phyloP scores from a whole-genome alignment of 1,284 basidiomycete species.

The Pseudozyma pruni region DNA sequence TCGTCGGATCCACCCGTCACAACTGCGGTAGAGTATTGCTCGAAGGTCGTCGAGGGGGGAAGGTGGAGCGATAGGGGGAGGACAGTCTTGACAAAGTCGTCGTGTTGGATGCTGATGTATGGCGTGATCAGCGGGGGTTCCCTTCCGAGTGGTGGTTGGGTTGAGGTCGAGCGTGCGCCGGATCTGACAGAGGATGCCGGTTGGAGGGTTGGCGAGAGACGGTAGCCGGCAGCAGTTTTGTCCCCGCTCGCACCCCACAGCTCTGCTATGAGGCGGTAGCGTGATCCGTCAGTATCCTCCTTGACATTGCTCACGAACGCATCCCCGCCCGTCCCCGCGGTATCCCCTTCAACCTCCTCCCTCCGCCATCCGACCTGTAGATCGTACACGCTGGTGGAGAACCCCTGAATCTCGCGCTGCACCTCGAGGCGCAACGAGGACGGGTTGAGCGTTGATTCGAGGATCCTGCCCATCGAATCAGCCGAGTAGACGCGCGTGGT shows the following conservation, averaged over 20 bases:
- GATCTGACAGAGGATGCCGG: not conserved
- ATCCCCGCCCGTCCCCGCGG: not conserved
- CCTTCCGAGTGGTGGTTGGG: not conserved
- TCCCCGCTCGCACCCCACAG: conserved; percentile 31
- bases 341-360: conserved; percentile 13
- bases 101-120: not conserved
- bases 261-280: conserved; percentile 11
- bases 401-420: conserved; percentile 32
- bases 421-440: conserved; percentile 6
- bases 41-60: not conserved
- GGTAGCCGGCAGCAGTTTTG: conserved; percentile 17
- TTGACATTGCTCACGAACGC: conserved; percentile 10
- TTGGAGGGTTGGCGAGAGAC: conserved; percentile 12
- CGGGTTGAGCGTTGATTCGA: conserved; percentile 25
- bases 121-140: conserved; percentile 5
- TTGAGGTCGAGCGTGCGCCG: not conserved
- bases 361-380: conserved; percentile 12
- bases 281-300: conserved; percentile 20
- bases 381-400: conserved; percentile 38
- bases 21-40: conserved; percentile 2
- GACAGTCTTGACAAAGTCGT: conserved; percentile 28
- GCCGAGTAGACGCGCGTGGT: conserved; percentile 35
- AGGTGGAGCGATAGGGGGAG: conserved; percentile 11
- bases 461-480: conserved; percentile 46
- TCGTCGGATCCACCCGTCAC: conserved; percentile 40